Conservation (phyloP, 2,329 filamentous ascomycete species). For the Dactylellina drechsleri region DNA sequence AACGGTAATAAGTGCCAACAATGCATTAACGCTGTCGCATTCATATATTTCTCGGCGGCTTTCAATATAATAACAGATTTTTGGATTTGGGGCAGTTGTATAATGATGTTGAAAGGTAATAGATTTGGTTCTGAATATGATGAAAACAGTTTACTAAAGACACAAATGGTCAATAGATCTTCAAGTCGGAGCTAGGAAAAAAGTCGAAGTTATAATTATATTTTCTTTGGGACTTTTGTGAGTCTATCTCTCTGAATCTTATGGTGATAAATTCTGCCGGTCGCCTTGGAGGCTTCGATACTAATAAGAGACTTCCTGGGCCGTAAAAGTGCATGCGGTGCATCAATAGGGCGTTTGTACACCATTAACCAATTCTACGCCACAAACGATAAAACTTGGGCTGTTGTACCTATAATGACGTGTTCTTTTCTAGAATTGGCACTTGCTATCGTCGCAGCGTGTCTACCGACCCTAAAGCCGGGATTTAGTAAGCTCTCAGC, state of each 20-base stretch:
- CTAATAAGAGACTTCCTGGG: not conserved
- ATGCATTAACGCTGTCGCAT: conserved; percentile 32
- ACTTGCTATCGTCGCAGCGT: conserved; percentile 32
- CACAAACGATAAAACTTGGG: conserved; percentile 37
- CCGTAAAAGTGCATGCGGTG: conserved; percentile 29
- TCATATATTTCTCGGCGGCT: conserved; percentile 26
- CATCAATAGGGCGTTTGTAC: conserved; percentile 36
- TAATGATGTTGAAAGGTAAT: conserved; percentile 40
- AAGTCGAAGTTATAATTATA: conserved; percentile 40
- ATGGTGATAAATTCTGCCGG: too few relatives aligned
- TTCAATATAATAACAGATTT: conserved; percentile 54
- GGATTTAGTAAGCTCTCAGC: conserved; percentile 23
- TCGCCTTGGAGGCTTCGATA: not conserved
- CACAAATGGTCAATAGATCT: conserved; percentile 11
- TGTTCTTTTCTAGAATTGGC: conserved; percentile 38
- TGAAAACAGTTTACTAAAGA: not conserved
- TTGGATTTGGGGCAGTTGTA: conserved; percentile 42
- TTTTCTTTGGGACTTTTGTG: conserved; percentile 42
- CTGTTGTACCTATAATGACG: conserved; percentile 42
- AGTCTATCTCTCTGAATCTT: not conserved
- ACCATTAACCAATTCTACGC: conserved; percentile 42
- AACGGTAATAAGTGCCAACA: conserved; percentile 12
- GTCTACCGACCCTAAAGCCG: conserved; percentile 41
- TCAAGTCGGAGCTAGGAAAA: conserved; percentile 34
- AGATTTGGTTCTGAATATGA: not conserved